Evolutionary conservation across 202 grass and related monocot species (phyloP).

Genomic region (Elaeis oleifera): DNA sequence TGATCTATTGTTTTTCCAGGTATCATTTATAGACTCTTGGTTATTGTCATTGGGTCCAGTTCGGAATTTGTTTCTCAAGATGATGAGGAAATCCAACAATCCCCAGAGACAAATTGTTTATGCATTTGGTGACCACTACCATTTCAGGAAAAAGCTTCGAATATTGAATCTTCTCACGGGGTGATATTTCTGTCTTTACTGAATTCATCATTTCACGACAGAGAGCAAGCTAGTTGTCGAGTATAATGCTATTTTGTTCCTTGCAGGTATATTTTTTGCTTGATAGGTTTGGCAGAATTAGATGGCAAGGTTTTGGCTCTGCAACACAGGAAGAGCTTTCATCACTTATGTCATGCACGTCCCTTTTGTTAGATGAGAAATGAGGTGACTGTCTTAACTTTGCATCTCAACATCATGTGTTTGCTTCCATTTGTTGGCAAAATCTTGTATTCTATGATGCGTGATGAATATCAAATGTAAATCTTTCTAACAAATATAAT

Average conservation of each 20-base stretch:
- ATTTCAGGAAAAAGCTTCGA: constrained; percentile 70
- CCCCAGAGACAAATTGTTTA: constrained; percentile 51
- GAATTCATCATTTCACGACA: not conserved
- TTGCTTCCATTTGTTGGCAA: no score
- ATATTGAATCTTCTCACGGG: constrained; percentile 93
- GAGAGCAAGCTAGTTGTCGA: not conserved
- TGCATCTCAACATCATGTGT: not conserved
- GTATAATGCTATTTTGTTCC: not conserved
- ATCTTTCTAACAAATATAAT: no score
- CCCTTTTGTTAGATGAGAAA: constrained; percentile 67
- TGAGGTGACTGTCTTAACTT: constrained; percentile 24
- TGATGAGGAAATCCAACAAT: constrained; percentile 51
- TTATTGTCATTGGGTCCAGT: constrained; percentile 50
- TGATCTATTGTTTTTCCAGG: constrained; percentile 33
- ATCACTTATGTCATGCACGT: constrained; percentile 44
- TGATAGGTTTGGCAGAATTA: constrained; percentile 73
- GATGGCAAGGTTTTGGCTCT: constrained; percentile 90
- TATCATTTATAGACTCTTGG: constrained; percentile 80
- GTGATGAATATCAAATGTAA: no score
- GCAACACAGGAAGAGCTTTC: constrained; percentile 69
- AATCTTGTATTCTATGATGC: no score
- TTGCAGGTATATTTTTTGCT: constrained; percentile 77
- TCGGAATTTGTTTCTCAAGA: constrained; percentile 49
- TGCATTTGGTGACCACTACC: constrained; percentile 76
- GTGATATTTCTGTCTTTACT: constrained; percentile 31